Base-by-base conservation (phyloP, 2,329 filamentous ascomycete species). In the Biscogniauxia mediterranea region DNA sequence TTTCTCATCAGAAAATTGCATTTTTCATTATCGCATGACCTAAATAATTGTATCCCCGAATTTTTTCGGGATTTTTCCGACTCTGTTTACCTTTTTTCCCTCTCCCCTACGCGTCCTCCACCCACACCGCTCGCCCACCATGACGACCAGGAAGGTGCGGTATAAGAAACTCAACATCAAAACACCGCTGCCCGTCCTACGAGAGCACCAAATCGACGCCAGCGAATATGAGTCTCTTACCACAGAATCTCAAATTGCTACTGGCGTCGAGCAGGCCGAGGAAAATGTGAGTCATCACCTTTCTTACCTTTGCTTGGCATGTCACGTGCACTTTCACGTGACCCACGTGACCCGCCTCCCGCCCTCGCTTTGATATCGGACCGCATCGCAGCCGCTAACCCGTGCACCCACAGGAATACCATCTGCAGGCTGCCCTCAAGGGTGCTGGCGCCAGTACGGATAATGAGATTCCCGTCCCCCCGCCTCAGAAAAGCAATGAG, bases 181-280 rank as follows among this genome's bases (percentile, higher is more conserved):
- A 82, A 92, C 93, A 76, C 88, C 88, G 71, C 88, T 97, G 74
- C 89, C 89, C 63, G 89, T 99, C 71, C 85, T 97, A 73, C 87
- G 90, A 76, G 94, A 98, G 80, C 85, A 92, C 77, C 91, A 98
- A 75, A 90, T 98, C 79, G 93, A 97, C 75, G 84, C 89, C 74
- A 85, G 83, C 73, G 87, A 93, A 78, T 96, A 97, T 77, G 92
- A 96, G 79, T 86, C 91, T 71, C 88, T 94, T 75, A 90, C 90
- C 70, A 89, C 90, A 75, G 85, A 91, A 86, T 81, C 87, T 83
- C 80, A 92, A 89, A 92, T 97, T 75, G 93, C 95, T 75, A 97
- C 93, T 68, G 95, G 95, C 78, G 95, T 99, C 71, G 95, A 99
- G 79, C 93, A 96, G 76, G 91, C 89, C 67, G 95, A 99, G 80